Evolutionary conservation across 108 stramenopile genomes (phyloP), one percentile per base, ranked within the genome.

Genomic region (Cyclotella cryptica): DNA sequence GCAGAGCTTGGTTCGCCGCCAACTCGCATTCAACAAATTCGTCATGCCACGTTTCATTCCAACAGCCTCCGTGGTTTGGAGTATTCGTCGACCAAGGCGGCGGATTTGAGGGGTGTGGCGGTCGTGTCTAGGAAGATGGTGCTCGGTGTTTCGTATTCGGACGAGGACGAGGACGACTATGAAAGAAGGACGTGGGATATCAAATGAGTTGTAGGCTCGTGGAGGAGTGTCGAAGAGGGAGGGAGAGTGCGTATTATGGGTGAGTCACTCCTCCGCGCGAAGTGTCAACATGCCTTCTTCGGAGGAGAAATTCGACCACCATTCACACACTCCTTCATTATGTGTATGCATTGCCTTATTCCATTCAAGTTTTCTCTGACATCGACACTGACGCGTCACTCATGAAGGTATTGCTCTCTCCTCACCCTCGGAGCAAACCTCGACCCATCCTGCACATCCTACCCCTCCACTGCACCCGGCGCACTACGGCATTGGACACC

Each of bases 401-500:
- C n/a, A n/a, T n/a, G n/a, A n/a, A 80, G 75, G 19, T 81, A 86
- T 30, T 80, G 78, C 42, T 41, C 78, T 4, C 70, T 86, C 18
- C 69, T 86, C 35, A 80, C 78, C 0, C 67, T 43, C 18, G 82
- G 81, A 66, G 59, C 21, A 28, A 73, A 61, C 45, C 65, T 79
- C 42, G 57, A 66, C 44, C 14, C 59, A 43, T 14, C 43, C 40
- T 30, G 53, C 22, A 39, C 43, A 51, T 39, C 74, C 19, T 90
- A 89, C 60, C 85, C 88, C 10, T 83, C 73, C 58, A 90, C 92
- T 24, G 92, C 90, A 35, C 88, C 90, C 14, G 80, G 91, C 77
- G 79, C 88, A 9, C 59, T 93, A 30, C 80, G 92, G 39, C 90
- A 93, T 69, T 93, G 92, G 92, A 87, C 86, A 27, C 42, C 74